These are phyloP conservation scores for Erigeron canadensis DNA, from an alignment of 129 eudicot species.

Conservation along the genomic window DNA sequence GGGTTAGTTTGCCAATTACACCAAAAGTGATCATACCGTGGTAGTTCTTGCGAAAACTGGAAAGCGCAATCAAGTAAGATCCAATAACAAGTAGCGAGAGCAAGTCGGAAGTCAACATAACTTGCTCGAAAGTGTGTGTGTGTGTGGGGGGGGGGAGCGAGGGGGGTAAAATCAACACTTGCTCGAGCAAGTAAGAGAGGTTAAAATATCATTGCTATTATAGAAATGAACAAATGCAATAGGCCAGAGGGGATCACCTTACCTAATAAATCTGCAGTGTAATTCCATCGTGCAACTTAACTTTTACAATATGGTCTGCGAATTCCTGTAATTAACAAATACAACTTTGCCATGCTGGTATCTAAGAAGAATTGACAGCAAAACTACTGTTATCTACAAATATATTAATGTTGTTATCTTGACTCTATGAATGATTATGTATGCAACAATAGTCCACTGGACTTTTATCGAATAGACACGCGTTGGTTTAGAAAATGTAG, in stretches of 20 bases:
- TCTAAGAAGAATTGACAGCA: conserved; percentile 72
- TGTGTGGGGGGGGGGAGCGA: too few relatives aligned
- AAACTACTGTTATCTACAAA: conserved; percentile 83
- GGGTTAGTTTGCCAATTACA: not conserved
- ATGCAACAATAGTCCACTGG: too few relatives aligned
- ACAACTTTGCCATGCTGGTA: conserved; percentile 52
- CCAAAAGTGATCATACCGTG: conserved; percentile 52
- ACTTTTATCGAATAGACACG: too few relatives aligned
- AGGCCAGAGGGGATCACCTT: not conserved
- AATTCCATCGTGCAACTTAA: conserved; percentile 76
- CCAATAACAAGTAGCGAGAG: conserved; percentile 82
- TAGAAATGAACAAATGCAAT: not conserved
- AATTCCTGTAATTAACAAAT: conserved; percentile 59
- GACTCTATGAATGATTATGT: too few relatives aligned
- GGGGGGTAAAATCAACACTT: not conserved
- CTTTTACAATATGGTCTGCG: conserved; percentile 77
- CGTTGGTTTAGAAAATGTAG: too few relatives aligned
- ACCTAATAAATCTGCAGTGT: conserved; percentile 91
- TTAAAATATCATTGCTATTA: not conserved
- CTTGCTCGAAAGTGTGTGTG: not conserved
- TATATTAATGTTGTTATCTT: too few relatives aligned
- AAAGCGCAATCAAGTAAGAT: conserved; percentile 88
- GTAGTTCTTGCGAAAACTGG: conserved; percentile 82
- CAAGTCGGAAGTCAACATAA: conserved; percentile 48
- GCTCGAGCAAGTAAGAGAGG: not conserved